These are phyloP conservation scores for Termitomyces eurrhizus DNA, from an alignment of 768 basidiomycete species.

Conservation along the genomic window DNA sequence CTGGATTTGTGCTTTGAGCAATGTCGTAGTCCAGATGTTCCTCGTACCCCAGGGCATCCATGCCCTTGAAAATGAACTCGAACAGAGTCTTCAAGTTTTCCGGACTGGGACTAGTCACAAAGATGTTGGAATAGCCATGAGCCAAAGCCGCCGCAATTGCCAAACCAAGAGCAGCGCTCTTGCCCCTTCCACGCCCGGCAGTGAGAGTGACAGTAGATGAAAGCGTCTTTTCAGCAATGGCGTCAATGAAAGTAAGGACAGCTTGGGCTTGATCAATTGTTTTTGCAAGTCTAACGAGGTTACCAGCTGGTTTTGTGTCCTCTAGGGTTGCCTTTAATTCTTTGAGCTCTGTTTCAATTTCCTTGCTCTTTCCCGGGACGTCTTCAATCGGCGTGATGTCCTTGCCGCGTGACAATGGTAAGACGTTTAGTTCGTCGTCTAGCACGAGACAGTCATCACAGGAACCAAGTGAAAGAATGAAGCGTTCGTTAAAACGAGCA, in stretches of 20 bases:
- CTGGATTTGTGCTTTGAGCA: slow-evolving; percentile 89
- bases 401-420: slow-evolving; percentile 93
- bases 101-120: slow-evolving; percentile 95
- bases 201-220: slow-evolving; percentile 95
- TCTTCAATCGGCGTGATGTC: slow-evolving; percentile 73
- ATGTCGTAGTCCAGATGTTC: slow-evolving; percentile 99
- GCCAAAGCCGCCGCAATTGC: slow-evolving; percentile 90
- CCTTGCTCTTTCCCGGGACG: slow-evolving; percentile 27
- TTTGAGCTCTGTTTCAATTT: slow-evolving; percentile 62
- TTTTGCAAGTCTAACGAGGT: slow-evolving; percentile 85
- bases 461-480: slow-evolving; percentile 93
- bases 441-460: slow-evolving; percentile 91
- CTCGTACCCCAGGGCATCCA: slow-evolving; percentile 93
- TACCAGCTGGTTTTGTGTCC: slow-evolving; percentile 84
- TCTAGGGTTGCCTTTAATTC: slow-evolving; percentile 74
- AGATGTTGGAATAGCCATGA: slow-evolving; percentile 96
- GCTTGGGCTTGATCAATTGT: slow-evolving; percentile 96
- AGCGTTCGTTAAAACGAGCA: slow-evolving; percentile 98
- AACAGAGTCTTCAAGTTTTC: slow-evolving; percentile 98
- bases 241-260: slow-evolving; percentile 90
- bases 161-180: slow-evolving; percentile 93
- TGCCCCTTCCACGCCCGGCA: slow-evolving; percentile 92
- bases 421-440: slow-evolving; percentile 96
- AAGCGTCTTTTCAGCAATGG: slow-evolving; percentile 88
- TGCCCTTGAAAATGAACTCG: slow-evolving; percentile 95